phyloP scores from a whole-genome alignment of 2,329 filamentous ascomycete species.

The Ceratocystis alfenasii region DNA sequence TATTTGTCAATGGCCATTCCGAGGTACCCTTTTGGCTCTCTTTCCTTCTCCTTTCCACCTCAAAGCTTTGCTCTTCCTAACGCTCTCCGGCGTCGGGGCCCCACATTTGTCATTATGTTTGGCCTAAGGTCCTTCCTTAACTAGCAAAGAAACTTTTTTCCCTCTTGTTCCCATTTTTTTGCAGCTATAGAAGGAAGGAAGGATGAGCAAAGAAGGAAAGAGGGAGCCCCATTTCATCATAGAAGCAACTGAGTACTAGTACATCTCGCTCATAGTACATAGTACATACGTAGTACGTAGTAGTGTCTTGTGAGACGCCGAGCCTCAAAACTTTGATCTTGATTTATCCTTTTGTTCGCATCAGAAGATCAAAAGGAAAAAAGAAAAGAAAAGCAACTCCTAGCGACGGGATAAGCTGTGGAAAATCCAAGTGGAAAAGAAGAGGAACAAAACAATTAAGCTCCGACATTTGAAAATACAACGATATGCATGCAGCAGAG shows the following conservation, averaged over 20 bases:
- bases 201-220: conserved; percentile 9
- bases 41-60: background rate
- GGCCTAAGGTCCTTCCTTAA: background rate
- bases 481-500: background rate
- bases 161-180: background rate
- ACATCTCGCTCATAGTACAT: too few species aligned
- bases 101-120: background rate
- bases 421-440: too few species aligned
- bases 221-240: background rate
- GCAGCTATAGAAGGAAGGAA: conserved; percentile 9
- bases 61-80: background rate
- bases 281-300: too few species aligned
- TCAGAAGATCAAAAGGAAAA: background rate
- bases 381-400: background rate
- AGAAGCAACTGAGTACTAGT: background rate
- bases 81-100: conserved; percentile 13
- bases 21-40: background rate
- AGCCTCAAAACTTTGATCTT: background rate
- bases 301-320: background rate
- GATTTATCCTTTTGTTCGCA: background rate
- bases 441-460: background rate
- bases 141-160: background rate
- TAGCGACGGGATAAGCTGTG: too few species aligned
- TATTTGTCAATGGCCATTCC: background rate
- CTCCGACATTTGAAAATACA: background rate